These are phyloP conservation scores for Cinchona pubescens DNA, from an alignment of 257 asterid genomes.

Conservation along the genomic window DNA sequence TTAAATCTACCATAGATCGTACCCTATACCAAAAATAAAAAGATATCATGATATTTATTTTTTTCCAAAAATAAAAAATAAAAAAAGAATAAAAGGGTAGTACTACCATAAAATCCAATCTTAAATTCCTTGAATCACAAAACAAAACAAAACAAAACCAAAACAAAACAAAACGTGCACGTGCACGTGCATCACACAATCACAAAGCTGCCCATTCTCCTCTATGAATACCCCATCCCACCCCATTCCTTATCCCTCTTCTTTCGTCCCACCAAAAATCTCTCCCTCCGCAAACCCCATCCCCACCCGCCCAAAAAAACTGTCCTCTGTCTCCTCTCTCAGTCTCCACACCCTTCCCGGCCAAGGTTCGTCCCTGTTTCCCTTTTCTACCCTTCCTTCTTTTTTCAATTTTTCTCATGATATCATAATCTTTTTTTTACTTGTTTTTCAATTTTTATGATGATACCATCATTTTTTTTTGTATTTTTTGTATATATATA, in stretches of 20 bases:
- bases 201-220: background rate
- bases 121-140: too few species aligned
- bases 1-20: too few species aligned
- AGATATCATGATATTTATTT: too few species aligned
- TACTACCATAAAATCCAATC: background rate
- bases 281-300: constrained; percentile 17
- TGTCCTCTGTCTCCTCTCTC: background rate
- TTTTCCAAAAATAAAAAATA: too few species aligned
- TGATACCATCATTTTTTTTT: background rate
- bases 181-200: constrained; percentile 18
- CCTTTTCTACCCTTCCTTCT: background rate
- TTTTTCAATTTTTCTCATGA: background rate
- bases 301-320: too few species aligned
- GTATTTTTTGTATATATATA: too few species aligned
- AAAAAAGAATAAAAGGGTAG: too few species aligned
- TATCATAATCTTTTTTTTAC: background rate
- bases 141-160: too few species aligned
- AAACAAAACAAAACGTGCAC: too few species aligned
- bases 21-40: too few species aligned
- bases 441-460: background rate
- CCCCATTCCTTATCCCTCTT: background rate
- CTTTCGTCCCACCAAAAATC: constrained; percentile 19
- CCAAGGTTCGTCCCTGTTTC: constrained; percentile 6
- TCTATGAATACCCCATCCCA: constrained; percentile 22
- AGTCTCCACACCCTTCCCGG: background rate